Evolutionary conservation across 106 monocot genomes (phyloP), one percentile per base, ranked within the genome.

Genomic region (Phalaenopsis equestris): DNA sequence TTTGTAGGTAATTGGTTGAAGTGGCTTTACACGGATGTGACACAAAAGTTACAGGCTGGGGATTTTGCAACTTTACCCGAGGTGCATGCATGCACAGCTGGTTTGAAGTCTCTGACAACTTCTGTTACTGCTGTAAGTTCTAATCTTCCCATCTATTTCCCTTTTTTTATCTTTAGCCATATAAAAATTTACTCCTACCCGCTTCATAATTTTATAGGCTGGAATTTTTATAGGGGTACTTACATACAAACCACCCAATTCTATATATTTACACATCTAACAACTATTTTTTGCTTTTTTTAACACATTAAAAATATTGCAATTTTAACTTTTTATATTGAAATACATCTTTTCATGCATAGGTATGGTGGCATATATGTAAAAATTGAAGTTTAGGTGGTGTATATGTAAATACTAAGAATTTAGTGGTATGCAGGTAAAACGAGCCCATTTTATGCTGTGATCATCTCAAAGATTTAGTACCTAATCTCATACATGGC

Each of bases 1-100:
- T 98, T 98, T 85, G 94, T 98, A 48, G 97, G 97, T 49, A 92
- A 98, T 75, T 98, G 97, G 97, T 83, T 98, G 82, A 89, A 94
- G 61, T 92, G 92, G 92, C 87, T 98, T 47, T 98, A 98, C 77
- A 80, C 83, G 15, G 97, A 98, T 84, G 94, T 98, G 67, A 92
- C 85, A 19, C 85, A 89, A 77, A 92, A 88, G 83, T 81, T 98
- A 58, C 86, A 92, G 83, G 86, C 87, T 8, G 92, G 83, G 79
- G 97, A 98, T 75, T 98, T 94, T 79, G 89, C 97, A 41, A 98
- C 97, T 56, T 82, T 98, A 73, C 90, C 92, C 74, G 97, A 98
- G 77, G 97, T 83, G 56, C 97, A 98, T 92, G 97, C 97, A 24
- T 98, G 97, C 85, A 98, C 97, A 30, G 94, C 97, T 87, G 97